phyloP scores from a whole-genome alignment of 2,329 filamentous ascomycete species.

The Cladosporium sp. region DNA sequence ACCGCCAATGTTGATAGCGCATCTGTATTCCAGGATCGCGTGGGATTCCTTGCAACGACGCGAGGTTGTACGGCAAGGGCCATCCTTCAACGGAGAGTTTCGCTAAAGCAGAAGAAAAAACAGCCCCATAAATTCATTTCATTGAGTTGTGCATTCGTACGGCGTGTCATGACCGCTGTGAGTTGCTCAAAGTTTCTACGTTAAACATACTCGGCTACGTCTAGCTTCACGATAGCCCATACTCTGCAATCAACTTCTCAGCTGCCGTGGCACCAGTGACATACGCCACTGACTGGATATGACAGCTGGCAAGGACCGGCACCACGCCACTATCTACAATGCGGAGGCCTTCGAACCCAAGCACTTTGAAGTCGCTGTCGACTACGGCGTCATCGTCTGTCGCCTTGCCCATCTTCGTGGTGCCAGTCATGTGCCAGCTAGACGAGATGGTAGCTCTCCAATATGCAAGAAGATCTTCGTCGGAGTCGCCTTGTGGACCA shows the following conservation, averaged over 20 bases:
- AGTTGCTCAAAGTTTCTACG: too few species aligned
- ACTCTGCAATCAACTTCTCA: slow-evolving; percentile 16
- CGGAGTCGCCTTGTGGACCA: slow-evolving; percentile 5
- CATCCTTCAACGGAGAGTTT: too few species aligned
- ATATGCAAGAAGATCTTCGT: slow-evolving; percentile 6
- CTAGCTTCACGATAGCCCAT: slow-evolving; percentile 5
- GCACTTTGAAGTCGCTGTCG: slow-evolving; percentile 47
- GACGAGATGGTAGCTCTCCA: slow-evolving; percentile 7
- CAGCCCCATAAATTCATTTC: too few species aligned
- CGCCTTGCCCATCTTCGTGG: slow-evolving; percentile 40
- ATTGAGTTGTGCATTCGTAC: too few species aligned
- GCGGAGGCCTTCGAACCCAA: slow-evolving; percentile 63
- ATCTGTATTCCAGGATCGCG: too few species aligned
- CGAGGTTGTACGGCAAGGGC: too few species aligned
- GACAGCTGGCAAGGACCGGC: slow-evolving; percentile 54
- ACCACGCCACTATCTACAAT: slow-evolving; percentile 53
- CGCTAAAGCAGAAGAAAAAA: too few species aligned
- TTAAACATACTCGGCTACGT: too few species aligned
- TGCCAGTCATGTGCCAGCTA: slow-evolving; percentile 39
- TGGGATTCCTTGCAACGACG: too few species aligned
- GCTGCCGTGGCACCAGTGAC: slow-evolving; percentile 14
- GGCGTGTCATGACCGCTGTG: too few species aligned
- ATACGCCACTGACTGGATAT: slow-evolving; percentile 14
- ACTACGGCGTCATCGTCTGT: slow-evolving; percentile 45
- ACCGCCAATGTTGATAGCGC: too few species aligned